Conservation (phyloP, 2,329 filamentous ascomycete species). For the Cryphonectria naterciae region DNA sequence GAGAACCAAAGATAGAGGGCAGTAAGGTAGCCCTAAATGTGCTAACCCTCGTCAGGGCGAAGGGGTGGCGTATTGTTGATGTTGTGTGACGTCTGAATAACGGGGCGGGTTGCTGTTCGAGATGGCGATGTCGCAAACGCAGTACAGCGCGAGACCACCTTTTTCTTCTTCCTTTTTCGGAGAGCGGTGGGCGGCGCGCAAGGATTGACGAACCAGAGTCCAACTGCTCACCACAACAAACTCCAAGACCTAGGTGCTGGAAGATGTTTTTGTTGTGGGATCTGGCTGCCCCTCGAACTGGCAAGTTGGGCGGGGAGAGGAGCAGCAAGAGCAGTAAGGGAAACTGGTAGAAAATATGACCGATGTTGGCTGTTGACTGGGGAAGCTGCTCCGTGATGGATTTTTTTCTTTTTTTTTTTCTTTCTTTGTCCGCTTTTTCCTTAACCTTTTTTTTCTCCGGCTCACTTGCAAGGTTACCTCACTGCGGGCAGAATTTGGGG, state of each 20-base stretch:
- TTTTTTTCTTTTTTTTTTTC: not conserved
- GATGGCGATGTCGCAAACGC: not conserved
- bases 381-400: conserved; percentile 5
- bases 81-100: not conserved
- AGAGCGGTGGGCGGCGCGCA: not conserved
- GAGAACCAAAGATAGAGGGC: not conserved
- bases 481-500: not conserved
- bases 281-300: conserved; percentile 6
- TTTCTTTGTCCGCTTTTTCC: not conserved
- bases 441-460: not conserved
- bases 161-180: too few species aligned
- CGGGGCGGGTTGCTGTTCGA: not conserved
- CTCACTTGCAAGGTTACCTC: conserved; percentile 1
- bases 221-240: not conserved
- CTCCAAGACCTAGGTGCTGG: too few species aligned
- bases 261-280: not conserved
- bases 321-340: not conserved
- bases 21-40: not conserved
- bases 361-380: not conserved
- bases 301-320: not conserved
- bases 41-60: not conserved
- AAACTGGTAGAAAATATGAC: not conserved
- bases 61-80: not conserved
- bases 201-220: not conserved
- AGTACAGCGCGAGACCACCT: not conserved